Evolutionary conservation across 1,284 basidiomycete species (phyloP).

Genomic region (Rhodotorula sp.): DNA sequence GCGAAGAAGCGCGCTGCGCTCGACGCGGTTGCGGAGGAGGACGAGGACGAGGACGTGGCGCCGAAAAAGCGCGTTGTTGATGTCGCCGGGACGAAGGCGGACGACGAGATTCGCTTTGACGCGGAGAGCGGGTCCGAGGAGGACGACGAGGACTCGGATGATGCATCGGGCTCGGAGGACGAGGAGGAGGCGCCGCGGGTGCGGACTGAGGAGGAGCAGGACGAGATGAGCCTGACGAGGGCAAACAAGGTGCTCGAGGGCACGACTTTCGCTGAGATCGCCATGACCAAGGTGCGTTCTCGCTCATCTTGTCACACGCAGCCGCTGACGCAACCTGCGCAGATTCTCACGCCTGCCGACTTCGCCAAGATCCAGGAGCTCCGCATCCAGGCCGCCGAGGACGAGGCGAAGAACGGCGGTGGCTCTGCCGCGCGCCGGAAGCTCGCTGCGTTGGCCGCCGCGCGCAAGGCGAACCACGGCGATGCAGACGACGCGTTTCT

Average conservation of each 20-base stretch:
- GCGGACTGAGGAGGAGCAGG: constrained; percentile 38
- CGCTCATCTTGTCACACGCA: neutral
- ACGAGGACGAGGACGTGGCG: constrained; percentile 22
- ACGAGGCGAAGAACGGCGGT: constrained; percentile 69
- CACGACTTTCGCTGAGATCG: constrained; percentile 51
- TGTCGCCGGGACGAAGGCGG: constrained; percentile 19
- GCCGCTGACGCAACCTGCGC: constrained; percentile 1
- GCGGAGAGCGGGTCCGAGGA: constrained; percentile 22
- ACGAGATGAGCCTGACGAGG: constrained; percentile 39
- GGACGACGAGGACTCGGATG: constrained; percentile 35
- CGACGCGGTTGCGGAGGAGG: constrained; percentile 43
- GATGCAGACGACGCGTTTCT: constrained; percentile 67
- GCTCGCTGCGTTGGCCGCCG: constrained; percentile 71
- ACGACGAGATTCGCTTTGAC: constrained; percentile 12
- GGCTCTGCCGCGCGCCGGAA: constrained; percentile 83
- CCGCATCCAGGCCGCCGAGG: constrained; percentile 75
- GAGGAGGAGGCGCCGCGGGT: constrained; percentile 45
- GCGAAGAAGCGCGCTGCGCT: constrained; percentile 42
- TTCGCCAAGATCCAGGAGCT: constrained; percentile 92
- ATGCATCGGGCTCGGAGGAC: constrained; percentile 44
- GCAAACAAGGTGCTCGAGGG: constrained; percentile 38
- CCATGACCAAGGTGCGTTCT: constrained; percentile 69
- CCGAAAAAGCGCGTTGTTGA: constrained; percentile 16
- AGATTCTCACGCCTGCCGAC: constrained; percentile 98
- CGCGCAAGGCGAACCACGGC: constrained; percentile 51